A percentile compares a stretch with the other conserved stretches of the same genome.
Conservation (phyloP, 768 basidiomycete species). For the Suillus clintonianus region DNA sequence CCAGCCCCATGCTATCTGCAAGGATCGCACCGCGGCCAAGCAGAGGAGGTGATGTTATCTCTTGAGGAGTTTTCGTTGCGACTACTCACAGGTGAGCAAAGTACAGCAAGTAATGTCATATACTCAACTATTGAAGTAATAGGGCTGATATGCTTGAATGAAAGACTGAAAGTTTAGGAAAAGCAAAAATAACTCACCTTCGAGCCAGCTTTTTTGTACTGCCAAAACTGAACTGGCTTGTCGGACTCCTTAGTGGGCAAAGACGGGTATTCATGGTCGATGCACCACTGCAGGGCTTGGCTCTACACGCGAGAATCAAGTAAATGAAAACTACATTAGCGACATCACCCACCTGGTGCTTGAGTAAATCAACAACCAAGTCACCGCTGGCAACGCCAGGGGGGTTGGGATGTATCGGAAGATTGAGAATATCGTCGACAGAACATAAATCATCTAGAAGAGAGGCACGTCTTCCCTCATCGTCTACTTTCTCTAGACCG, state of each 20-base stretch:
- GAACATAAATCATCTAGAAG: slow-evolving; percentile 71
- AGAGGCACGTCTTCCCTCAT: slow-evolving; percentile 70
- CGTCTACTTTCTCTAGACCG: slow-evolving; percentile 74
- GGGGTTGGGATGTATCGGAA: slow-evolving; percentile 72
- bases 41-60: slow-evolving; percentile 46
- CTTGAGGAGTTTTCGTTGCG: slow-evolving; percentile 80
- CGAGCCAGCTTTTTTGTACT: slow-evolving; percentile 53
- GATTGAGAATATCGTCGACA: slow-evolving; percentile 66
- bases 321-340: background rate
- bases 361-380: slow-evolving; percentile 71
- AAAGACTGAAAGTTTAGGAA: background rate
- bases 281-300: slow-evolving; percentile 87
- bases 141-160: slow-evolving; percentile 37
- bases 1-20: slow-evolving; percentile 87
- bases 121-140: slow-evolving; percentile 67
- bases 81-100: slow-evolving; percentile 41
- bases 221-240: slow-evolving; percentile 89
- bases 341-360: slow-evolving; percentile 65
- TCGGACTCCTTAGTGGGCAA: slow-evolving; percentile 69
- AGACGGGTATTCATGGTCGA: slow-evolving; percentile 75
- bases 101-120: background rate
- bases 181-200: slow-evolving; percentile 45
- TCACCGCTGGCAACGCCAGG: slow-evolving; percentile 69
- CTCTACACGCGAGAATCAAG: slow-evolving; percentile 41
- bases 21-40: slow-evolving; percentile 86